Conservation (phyloP, 139 green algal genomes). For the Haematococcus lacustris region DNA sequence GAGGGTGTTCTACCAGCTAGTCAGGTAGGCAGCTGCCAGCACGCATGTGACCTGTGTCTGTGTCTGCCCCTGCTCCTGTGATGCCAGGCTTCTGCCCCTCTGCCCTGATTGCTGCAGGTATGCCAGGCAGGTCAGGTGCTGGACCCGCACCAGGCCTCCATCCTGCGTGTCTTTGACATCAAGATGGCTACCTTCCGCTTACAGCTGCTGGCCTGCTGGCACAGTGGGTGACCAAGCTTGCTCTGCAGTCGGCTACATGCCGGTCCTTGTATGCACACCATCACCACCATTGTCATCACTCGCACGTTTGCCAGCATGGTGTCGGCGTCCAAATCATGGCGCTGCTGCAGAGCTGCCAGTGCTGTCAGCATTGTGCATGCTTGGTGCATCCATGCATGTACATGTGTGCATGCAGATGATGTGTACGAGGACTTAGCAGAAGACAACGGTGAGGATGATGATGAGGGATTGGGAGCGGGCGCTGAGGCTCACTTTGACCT, state of each 20-base stretch:
- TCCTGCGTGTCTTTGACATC: constrained; percentile 80
- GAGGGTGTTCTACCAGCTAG: no score
- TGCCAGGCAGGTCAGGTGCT: constrained; percentile 71
- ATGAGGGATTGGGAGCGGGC: constrained; percentile 4
- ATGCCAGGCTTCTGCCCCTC: no score
- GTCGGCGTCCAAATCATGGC: no score
- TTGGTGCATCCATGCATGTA: no score
- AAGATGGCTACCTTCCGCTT: constrained; percentile 80
- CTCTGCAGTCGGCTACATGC: not conserved
- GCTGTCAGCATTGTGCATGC: no score
- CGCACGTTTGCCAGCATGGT: no score
- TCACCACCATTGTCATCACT: no score
- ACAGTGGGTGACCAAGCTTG: not conserved
- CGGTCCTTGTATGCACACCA: not conserved
- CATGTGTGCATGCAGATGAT: constrained; percentile 2
- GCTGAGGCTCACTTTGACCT: constrained; percentile 2
- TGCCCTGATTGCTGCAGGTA: constrained; percentile 29
- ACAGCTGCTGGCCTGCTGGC: constrained; percentile 57
- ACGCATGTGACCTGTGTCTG: no score
- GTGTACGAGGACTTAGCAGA: constrained; percentile 24
- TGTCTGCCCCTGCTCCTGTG: not conserved
- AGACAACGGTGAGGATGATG: constrained; percentile 20
- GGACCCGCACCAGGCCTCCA: constrained; percentile 63
- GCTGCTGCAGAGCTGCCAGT: no score
- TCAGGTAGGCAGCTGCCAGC: no score